Evolutionary conservation across 495 filamentous ascomycete genomes (phyloP), one percentile per base, ranked within the genome.

Genomic region (Neurospora terricola): DNA sequence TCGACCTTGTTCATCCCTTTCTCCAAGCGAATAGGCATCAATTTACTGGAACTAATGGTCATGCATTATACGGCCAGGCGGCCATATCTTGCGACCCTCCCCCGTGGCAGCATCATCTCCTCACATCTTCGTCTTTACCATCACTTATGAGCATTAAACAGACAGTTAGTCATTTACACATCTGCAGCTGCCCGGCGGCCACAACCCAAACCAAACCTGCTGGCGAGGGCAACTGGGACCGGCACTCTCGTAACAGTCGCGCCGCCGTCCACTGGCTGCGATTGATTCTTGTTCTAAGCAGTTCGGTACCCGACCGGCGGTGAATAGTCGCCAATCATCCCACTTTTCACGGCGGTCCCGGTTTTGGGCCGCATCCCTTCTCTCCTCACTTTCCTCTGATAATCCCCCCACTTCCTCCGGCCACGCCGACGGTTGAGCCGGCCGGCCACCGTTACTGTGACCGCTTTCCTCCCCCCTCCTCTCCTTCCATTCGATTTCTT

Each of bases 1-100:
- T 69, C 66, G 66, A 70, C 38, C 71, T 72, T 66, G 40, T 72
- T 69, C 16, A 30, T 72, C 69, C 66, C 66, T 30, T 27, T 16
- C 54, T 16, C 54, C 12, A 34, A 66, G 54, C 27, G 54, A 66
- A 34, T 9, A 34, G 54, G 27, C 27, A 66, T 66, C 54, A 39
- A 21, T 72, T 30, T 18, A 34, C 14, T 66, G 23, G 45, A 54
- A 11, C 34, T 5, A 34, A 27, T 66, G 48, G 48, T 27, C 54
- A 18, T 66, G 54, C 54, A 66, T 66, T 66, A 27, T 34, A 66
- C 30, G 54, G 27, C 27, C 54, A 66, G 30, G 27, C 54, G 27
- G 54, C 54, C 54, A 34, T 34, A 34, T 34, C 54, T 66, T 66
- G 54, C 54, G 54, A 36, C 54, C 54, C 27, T 66, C 54, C 54